Evolutionary conservation across 768 basidiomycete species (phyloP), one percentile per base, ranked within the genome.

Genomic region (Grammothele lineata): DNA sequence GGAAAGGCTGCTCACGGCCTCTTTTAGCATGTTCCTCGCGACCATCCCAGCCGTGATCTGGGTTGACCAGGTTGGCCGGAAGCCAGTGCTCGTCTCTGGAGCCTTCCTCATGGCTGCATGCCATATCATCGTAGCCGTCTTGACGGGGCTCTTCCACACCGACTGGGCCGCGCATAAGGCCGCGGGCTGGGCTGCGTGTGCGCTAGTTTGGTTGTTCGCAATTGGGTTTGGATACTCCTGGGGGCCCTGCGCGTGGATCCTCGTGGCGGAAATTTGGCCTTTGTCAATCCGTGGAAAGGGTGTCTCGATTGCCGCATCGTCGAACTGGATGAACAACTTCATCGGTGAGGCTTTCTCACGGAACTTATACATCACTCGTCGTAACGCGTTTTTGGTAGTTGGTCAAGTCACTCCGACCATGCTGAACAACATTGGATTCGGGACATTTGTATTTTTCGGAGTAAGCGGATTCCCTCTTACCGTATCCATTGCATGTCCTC

Each of bases 321-420:
- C 81, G 12, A 88, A 88, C 68, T 88, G 83, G 82, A 85, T 86
- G 83, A 85, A 86, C 62, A 86, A 85, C 60, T 86, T 85, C 62
- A 86, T 86, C 55, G 78, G 77, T 77, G 48, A 47, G 75, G 57
- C n/a, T n/a, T n/a, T n/a, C n/a, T 30, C 8, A 30, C 27, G 14
- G 14, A 30, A 14, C 8, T 7, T 30, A 14, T 30, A 14, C 7
- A 8, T 36, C 35, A 30, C 27, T 36, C 35, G 35, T 36, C 35
- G 9, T 17, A 36, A 32, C 15, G 30, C 30, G n/a, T n/a, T n/a
- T n/a, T n/a, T n/a, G 61, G 30, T 41, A 72, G 77, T 82, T 46
- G 80, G 77, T 9, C 70, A 80, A 61, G 78, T 87, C 10, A 90
- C 86, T 5, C 87, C 87, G 3, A 73, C 80, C 1, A 87, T 87